Percentiles rank a stretch among this genome's conserved stretches.
phyloP scores from a whole-genome alignment of 345 rosid species.

The Eucalyptus polybractea region DNA sequence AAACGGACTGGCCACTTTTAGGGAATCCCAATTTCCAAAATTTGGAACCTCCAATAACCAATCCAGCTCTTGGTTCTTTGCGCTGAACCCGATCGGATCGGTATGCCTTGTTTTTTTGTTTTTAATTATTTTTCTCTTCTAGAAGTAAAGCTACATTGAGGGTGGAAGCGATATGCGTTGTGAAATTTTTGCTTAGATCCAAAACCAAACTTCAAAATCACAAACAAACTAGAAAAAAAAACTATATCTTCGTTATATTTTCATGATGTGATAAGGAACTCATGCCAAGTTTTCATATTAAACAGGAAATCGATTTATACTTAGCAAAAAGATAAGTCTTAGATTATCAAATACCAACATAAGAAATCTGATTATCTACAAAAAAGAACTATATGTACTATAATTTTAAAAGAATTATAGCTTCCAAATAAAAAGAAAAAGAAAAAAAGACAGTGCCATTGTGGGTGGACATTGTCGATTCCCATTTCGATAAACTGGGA shows the following conservation, averaged over 20 bases:
- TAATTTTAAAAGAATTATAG: background rate
- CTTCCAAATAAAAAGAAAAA: background rate
- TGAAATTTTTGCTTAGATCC: background rate
- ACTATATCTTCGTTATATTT: too few relatives aligned
- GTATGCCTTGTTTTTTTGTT: background rate
- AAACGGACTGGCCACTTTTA: background rate
- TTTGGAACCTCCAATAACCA: background rate
- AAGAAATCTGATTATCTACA: background rate
- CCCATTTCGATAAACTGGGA: background rate
- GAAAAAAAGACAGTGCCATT: background rate
- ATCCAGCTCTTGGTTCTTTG: background rate
- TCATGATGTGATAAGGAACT: background rate
- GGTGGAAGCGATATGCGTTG: background rate
- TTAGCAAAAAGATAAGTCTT: background rate
- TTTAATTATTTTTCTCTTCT: background rate
- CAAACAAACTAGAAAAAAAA: too few relatives aligned
- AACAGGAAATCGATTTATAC: background rate
- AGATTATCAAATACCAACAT: background rate
- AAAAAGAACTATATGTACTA: background rate
- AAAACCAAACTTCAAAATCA: background rate
- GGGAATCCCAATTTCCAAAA: background rate
- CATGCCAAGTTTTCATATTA: background rate
- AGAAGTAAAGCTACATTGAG: background rate
- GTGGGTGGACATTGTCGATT: background rate
- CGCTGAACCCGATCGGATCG: accelerated